A percentile compares a stretch with the other conserved stretches of the same genome.
Conservation (phyloP, 495 filamentous ascomycete species). For the Arthonia radiata region DNA sequence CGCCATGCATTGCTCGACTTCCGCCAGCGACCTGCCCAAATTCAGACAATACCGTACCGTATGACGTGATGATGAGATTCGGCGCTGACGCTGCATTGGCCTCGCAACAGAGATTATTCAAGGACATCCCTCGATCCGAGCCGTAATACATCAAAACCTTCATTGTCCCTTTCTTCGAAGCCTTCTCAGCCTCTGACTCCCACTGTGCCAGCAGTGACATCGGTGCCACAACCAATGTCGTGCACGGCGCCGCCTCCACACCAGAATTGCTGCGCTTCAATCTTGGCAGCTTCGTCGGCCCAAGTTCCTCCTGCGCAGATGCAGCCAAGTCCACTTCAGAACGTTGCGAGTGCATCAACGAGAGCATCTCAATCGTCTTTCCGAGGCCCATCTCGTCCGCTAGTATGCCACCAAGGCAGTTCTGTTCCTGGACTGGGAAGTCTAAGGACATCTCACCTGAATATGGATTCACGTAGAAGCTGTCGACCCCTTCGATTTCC, state of each 20-base stretch:
- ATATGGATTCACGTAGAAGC: conserved; percentile 91
- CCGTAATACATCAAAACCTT: conserved; percentile 83
- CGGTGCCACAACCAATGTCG: conserved; percentile 81
- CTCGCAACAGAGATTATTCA: conserved; percentile 51
- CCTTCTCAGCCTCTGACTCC: conserved; percentile 82
- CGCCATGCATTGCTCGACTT: conserved; percentile 33
- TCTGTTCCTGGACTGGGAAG: conserved; percentile 81
- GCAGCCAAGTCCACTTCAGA: conserved; percentile 22
- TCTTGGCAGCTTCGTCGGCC: conserved; percentile 30
- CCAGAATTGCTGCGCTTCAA: conserved; percentile 26
- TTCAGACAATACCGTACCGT: conserved; percentile 76
- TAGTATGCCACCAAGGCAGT: conserved; percentile 78
- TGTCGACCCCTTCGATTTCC: conserved; percentile 30
- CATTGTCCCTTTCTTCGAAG: conserved; percentile 56
- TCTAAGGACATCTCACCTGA: conserved; percentile 82
- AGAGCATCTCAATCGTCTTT: conserved; percentile 95
- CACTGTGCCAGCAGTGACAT: conserved; percentile 88
- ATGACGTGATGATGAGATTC: conserved; percentile 85
- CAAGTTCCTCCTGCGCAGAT: conserved; percentile 11
- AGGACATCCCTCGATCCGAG: conserved; percentile 47
- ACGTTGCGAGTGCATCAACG: conserved; percentile 64
- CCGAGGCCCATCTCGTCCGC: conserved; percentile 84
- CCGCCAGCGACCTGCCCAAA: conserved; percentile 43
- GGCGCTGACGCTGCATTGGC: conserved; percentile 52
- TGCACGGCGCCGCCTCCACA: conserved; percentile 51